These are phyloP conservation scores for Bruguiera sexangula DNA, from an alignment of 345 rosid species.

Conservation along the genomic window DNA sequence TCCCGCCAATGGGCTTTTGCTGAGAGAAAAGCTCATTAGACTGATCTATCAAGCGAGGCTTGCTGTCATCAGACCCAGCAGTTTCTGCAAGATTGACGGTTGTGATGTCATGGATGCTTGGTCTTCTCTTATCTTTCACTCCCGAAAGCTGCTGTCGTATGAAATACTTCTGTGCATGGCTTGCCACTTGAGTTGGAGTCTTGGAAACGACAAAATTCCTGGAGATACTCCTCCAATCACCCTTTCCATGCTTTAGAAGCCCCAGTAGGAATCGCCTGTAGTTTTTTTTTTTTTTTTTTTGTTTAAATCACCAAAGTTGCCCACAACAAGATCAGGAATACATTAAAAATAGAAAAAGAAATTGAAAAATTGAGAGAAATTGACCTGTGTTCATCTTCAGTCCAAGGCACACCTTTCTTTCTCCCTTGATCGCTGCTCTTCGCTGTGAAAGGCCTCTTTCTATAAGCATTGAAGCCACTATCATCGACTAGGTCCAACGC, in stretches of 20 bases:
- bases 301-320: conserved; percentile 4
- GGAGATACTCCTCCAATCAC: conserved; percentile 97
- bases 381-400: conserved; percentile 95
- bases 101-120: conserved; percentile 93
- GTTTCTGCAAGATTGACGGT: conserved; percentile 48
- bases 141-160: conserved; percentile 76
- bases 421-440: conserved; percentile 67
- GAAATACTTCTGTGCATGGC: conserved; percentile 98
- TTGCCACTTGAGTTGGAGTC: conserved; percentile 97
- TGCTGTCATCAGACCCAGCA: conserved; percentile 13
- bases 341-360: not conserved
- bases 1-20: conserved; percentile 16
- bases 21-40: conserved; percentile 13
- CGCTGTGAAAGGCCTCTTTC: conserved; percentile 48
- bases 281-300: not conserved
- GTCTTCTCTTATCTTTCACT: conserved; percentile 79
- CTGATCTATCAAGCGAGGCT: conserved; percentile 17
- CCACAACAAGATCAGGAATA: conserved; percentile 5
- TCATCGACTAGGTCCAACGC: conserved; percentile 27
- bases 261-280: conserved; percentile 77
- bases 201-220: conserved; percentile 75
- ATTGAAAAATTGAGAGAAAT: conserved; percentile 5
- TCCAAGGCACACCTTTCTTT: conserved; percentile 97
- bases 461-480: conserved; percentile 35
- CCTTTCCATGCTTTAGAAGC: conserved; percentile 83